Conservation (phyloP, 768 basidiomycete species). For the Vararia minispora region DNA sequence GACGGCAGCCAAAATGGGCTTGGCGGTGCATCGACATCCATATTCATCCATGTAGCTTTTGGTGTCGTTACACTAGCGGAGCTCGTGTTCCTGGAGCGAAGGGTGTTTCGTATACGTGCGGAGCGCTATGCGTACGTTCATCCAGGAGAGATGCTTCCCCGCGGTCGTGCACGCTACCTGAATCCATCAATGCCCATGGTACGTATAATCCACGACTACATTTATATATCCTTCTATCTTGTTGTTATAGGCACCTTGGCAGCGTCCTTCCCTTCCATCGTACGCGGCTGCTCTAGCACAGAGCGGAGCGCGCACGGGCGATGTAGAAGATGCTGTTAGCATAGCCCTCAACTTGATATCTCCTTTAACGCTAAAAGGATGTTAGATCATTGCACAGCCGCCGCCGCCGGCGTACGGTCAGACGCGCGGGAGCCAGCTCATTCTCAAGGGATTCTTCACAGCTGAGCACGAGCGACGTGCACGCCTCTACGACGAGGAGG, state of each 20-base stretch:
- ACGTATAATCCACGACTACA: neutral
- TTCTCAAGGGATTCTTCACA: conserved; percentile 42
- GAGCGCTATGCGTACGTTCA: conserved; percentile 50
- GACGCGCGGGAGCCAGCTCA: conserved; percentile 55
- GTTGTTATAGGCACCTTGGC: conserved; percentile 76
- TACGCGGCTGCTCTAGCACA: conserved; percentile 62
- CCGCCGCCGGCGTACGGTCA: conserved; percentile 75
- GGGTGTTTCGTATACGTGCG: conserved; percentile 52
- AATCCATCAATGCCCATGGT: conserved; percentile 12
- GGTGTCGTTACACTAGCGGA: conserved; percentile 38
- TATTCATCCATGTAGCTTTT: conserved; percentile 59
- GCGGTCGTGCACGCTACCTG: neutral
- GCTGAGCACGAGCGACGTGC: conserved; percentile 36
- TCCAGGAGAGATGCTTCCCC: conserved; percentile 36
- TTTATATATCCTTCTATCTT: no score
- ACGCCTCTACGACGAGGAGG: conserved; percentile 6
- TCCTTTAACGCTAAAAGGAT: no score
- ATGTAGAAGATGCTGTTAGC: conserved; percentile 63
- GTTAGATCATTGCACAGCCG: conserved; percentile 52
- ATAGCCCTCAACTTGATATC: no score
- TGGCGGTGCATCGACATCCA: conserved; percentile 14
- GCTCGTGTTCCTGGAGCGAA: conserved; percentile 52
- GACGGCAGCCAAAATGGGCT: conserved; percentile 3
- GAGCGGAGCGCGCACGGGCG: conserved; percentile 60
- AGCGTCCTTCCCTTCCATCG: conserved; percentile 56